These are phyloP conservation scores for Mycosphaerella sp. DNA, from an alignment of 2,329 filamentous ascomycete species.

Conservation along the genomic window DNA sequence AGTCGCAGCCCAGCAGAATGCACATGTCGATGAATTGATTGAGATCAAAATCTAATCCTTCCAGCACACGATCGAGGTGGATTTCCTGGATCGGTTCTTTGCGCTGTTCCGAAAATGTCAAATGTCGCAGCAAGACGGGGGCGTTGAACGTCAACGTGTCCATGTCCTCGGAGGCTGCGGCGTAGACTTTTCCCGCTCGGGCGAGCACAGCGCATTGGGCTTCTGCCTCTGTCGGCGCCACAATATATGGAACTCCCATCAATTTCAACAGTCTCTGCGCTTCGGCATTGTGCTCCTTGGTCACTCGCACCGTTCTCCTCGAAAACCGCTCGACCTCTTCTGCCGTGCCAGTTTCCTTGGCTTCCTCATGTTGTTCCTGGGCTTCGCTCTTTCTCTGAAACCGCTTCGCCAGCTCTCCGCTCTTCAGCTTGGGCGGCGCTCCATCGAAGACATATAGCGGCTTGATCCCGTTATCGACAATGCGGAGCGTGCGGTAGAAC, in stretches of 20 bases:
- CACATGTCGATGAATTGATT: conserved; percentile 94
- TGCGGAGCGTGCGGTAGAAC: conserved; percentile 97
- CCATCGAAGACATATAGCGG: conserved; percentile 98
- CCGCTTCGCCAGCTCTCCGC: conserved; percentile 90
- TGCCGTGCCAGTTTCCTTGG: conserved; percentile 93
- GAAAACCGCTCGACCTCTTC: conserved; percentile 99
- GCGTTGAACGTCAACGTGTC: conserved; percentile 94
- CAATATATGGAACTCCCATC: conserved; percentile 93
- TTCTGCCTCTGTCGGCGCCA: conserved; percentile 94
- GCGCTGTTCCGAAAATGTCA: conserved; percentile 94
- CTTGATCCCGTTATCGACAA: conserved; percentile 98
- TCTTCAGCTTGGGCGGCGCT: conserved; percentile 94
- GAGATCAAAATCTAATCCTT: conserved; percentile 80
- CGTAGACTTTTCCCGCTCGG: conserved; percentile 88
- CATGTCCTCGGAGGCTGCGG: conserved; percentile 97
- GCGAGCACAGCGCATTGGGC: conserved; percentile 91
- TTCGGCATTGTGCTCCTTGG: conserved; percentile 92
- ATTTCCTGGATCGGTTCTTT: conserved; percentile 99
- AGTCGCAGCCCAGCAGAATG: conserved; percentile 95
- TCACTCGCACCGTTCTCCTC: conserved; percentile 83
- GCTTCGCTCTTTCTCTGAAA: conserved; percentile 94
- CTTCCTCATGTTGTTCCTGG: conserved; percentile 82
- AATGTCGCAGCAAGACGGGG: conserved; percentile 81
- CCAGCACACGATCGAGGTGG: conserved; percentile 75
- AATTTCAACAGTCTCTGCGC: conserved; percentile 85